Evolutionary conservation across 2,329 filamentous ascomycete species (phyloP).

Genomic region (Gliomastix tumulicola): DNA sequence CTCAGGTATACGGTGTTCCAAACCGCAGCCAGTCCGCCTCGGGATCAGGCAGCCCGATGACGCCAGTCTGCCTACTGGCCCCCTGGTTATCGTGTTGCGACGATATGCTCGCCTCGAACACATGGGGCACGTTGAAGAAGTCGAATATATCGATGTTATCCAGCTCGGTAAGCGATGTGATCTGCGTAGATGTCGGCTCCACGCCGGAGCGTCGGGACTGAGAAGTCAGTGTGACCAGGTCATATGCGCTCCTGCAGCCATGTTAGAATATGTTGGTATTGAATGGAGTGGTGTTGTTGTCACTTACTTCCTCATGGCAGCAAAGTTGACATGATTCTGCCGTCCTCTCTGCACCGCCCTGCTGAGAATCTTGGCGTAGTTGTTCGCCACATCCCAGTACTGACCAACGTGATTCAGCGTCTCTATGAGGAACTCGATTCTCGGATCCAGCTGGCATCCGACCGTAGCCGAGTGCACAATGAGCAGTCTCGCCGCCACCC

Average conservation of each 20-base stretch:
- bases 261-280: conserved; percentile 3
- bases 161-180: conserved; percentile 28
- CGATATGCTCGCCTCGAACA: conserved; percentile 12
- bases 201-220: conserved; percentile 25
- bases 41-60: conserved; percentile 15
- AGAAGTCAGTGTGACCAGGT: conserved; percentile 27
- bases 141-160: conserved; percentile 37
- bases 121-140: conserved; percentile 35
- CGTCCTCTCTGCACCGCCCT: conserved; percentile 27
- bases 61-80: too few relatives aligned
- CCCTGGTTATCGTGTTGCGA: conserved; percentile 12
- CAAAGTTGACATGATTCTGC: conserved; percentile 23
- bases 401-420: conserved; percentile 31
- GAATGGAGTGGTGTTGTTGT: neutral
- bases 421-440: conserved; percentile 35
- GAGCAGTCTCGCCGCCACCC: conserved; percentile 32
- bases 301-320: conserved; percentile 31
- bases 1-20: neutral
- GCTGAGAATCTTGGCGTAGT: conserved; percentile 31
- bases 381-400: conserved; percentile 35
- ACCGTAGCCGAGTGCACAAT: conserved; percentile 32
- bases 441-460: conserved; percentile 25
- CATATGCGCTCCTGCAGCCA: conserved; percentile 25
- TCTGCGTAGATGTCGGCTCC: conserved; percentile 28
- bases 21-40: conserved; percentile 11